These are phyloP conservation scores for Diospyros kaki DNA, from an alignment of 148 eudicot species.

Conservation along the genomic window DNA sequence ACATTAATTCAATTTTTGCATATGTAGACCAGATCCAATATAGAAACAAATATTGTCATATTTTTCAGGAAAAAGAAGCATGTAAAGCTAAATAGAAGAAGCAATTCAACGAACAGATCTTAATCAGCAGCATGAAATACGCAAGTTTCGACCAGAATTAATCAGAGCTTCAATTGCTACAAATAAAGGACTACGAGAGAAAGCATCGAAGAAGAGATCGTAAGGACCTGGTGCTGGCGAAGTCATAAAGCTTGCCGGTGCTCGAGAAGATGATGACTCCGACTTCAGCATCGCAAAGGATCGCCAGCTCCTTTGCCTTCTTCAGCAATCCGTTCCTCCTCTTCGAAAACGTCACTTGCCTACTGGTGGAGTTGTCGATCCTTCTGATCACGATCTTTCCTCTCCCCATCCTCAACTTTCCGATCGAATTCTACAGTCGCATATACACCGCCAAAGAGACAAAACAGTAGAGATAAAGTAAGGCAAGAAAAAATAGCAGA, in stretches of 20 bases:
- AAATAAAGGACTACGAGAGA: neutral
- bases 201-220: neutral
- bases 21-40: no score
- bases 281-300: conserved; percentile 61
- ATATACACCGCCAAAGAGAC: neutral
- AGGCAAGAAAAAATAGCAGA: neutral
- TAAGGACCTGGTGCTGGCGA: conserved; percentile 42
- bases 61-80: neutral
- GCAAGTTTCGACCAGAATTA: neutral
- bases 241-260: conserved; percentile 52
- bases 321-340: conserved; percentile 53
- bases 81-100: neutral
- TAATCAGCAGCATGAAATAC: neutral
- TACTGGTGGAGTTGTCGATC: conserved; percentile 59
- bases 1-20: no score
- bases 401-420: conserved; percentile 38
- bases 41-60: neutral
- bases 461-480: neutral
- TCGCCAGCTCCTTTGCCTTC: conserved; percentile 58
- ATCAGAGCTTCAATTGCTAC: neutral
- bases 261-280: conserved; percentile 63
- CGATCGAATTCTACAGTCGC: neutral
- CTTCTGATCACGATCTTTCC: conserved; percentile 63
- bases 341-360: conserved; percentile 66
- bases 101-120: conserved; percentile 4